Evolutionary conservation across 2,329 filamentous ascomycete species (phyloP).

Genomic region (Albifimbria verrucaria): DNA sequence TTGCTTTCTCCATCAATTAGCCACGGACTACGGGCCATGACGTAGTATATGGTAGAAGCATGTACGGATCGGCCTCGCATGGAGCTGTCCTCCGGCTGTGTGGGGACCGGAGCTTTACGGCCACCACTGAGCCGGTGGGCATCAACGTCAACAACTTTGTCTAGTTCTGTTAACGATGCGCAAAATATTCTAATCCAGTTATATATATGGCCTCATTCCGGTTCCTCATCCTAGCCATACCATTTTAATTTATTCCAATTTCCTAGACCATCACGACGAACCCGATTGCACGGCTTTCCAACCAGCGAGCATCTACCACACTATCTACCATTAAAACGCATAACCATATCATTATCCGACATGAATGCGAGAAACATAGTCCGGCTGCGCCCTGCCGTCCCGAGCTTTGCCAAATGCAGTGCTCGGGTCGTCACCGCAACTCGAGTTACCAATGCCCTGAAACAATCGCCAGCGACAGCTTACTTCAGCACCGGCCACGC

Average conservation of each 20-base stretch:
- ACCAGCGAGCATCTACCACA: neutral
- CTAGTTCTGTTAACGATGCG: neutral
- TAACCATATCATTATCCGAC: no score
- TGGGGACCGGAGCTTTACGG: constrained; percentile 1
- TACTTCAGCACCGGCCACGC: neutral
- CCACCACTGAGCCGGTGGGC: neutral
- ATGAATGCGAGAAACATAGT: neutral
- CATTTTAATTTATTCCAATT: neutral
- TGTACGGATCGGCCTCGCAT: neutral
- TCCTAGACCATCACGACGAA: no score
- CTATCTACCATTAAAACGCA: neutral
- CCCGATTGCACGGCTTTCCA: no score
- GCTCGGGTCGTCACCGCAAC: neutral
- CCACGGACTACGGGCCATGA: no score
- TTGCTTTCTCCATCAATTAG: no score
- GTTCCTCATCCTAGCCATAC: no score
- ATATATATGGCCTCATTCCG: no score
- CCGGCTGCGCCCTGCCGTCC: neutral
- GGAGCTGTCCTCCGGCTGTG: neutral
- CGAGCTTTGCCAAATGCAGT: neutral
- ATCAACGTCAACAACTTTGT: neutral
- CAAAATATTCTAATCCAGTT: neutral
- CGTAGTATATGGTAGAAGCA: no score
- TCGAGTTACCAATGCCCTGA: neutral
- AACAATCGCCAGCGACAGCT: neutral